Percentiles rank a stretch among this genome's conserved stretches.
These are phyloP conservation scores for Fusarium circinatum DNA, from an alignment of 2,329 filamentous ascomycete genomes.

Conservation along the genomic window DNA sequence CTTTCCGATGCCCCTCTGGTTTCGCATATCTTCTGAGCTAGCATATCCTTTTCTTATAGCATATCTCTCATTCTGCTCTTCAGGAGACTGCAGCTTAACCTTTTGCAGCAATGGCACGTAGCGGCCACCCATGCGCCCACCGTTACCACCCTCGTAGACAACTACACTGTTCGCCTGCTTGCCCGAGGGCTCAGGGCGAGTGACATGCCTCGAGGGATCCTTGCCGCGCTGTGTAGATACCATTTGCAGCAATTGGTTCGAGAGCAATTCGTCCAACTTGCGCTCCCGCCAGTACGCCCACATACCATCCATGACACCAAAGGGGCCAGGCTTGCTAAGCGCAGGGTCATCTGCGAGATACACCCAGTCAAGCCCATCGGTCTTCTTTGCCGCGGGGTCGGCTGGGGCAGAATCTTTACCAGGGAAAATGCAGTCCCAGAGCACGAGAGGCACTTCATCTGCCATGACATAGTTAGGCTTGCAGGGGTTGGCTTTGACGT, in stretches of 20 bases:
- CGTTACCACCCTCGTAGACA: constrained; percentile 67
- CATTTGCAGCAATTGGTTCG: constrained; percentile 76
- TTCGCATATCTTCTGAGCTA: constrained; percentile 60
- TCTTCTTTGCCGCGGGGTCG: constrained; percentile 42
- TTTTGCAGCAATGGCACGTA: constrained; percentile 67
- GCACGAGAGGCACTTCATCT: constrained; percentile 85
- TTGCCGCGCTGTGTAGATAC: constrained; percentile 55
- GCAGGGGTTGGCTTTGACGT: constrained; percentile 75
- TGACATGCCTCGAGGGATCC: constrained; percentile 26
- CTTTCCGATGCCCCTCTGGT: constrained; percentile 47
- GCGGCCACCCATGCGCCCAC: constrained; percentile 59
- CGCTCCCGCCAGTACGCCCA: constrained; percentile 86
- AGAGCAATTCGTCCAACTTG: constrained; percentile 91
- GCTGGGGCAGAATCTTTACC: constrained; percentile 51
- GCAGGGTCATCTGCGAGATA: constrained; percentile 75
- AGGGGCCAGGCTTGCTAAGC: constrained; percentile 69
- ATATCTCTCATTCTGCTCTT: constrained; percentile 69
- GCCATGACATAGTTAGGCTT: constrained; percentile 92
- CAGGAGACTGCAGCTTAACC: constrained; percentile 58
- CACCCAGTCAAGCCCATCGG: constrained; percentile 78
- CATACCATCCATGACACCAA: constrained; percentile 76
- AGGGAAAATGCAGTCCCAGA: constrained; percentile 96
- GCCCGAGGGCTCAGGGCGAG: constrained; percentile 13
- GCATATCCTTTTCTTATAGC: constrained; percentile 70
- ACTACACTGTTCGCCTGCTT: constrained; percentile 43